Evolutionary conservation across 371 early-diverging fungal genomes (phyloP).

Genomic region (Syncephalastrum racemosum): DNA sequence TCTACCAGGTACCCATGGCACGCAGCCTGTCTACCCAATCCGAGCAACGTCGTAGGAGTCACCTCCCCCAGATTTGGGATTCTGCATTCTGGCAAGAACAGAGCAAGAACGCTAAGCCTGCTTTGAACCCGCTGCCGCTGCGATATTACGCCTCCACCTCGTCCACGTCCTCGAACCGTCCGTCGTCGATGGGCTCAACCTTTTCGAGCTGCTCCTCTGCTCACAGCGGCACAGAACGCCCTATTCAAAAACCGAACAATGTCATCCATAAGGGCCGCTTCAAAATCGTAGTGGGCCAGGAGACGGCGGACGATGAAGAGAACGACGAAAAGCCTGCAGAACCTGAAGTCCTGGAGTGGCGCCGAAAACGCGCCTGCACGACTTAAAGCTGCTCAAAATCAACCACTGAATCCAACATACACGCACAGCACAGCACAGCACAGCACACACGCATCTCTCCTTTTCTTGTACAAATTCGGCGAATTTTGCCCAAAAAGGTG

Average conservation of each 20-base stretch:
- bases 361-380: conserved; percentile 39
- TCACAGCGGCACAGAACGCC: background rate
- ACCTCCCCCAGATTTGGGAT: conserved; percentile 42
- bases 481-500: conserved; percentile 15
- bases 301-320: conserved; percentile 24
- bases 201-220: conserved; percentile 5
- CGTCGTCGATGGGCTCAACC: background rate
- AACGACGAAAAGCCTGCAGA: conserved; percentile 20
- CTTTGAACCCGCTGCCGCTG: background rate
- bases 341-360: conserved; percentile 41
- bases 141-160: conserved; percentile 10
- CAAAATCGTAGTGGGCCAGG: conserved; percentile 22
- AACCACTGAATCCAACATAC: no score
- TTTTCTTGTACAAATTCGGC: conserved; percentile 12
- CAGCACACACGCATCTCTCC: background rate
- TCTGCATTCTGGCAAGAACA: conserved; percentile 38
- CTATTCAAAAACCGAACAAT: conserved; percentile 13
- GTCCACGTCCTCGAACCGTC: conserved; percentile 9
- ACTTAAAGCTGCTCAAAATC: conserved; percentile 5
- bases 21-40: conserved; percentile 10
- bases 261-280: conserved; percentile 33
- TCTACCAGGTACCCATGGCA: conserved; percentile 8
- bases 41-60: conserved; percentile 12
- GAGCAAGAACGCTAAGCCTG: conserved; percentile 3
- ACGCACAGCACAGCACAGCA: background rate